A percentile compares a stretch with the other conserved stretches of the same genome.
Evolutionary conservation across 2,329 filamentous ascomycete genomes (phyloP).

Genomic region (Ceratocystis eucalypticola): DNA sequence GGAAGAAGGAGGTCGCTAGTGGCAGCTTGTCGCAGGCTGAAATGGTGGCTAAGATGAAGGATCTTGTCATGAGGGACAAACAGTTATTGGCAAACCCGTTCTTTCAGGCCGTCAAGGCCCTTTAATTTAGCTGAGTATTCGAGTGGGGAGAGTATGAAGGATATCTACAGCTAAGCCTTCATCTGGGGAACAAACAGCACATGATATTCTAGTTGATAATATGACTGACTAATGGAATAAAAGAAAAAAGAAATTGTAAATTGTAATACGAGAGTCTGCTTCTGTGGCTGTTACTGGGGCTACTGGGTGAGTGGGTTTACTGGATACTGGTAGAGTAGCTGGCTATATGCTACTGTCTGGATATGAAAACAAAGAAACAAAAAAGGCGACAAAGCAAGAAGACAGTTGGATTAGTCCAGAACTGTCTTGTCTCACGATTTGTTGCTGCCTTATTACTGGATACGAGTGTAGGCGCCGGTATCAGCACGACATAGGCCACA

Average conservation of each 20-base stretch:
- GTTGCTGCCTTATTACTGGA: background rate
- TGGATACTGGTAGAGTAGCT: slow-evolving; percentile 6
- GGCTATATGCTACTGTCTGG: slow-evolving; percentile 4
- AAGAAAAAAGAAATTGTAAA: background rate
- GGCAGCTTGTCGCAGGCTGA: slow-evolving; percentile 55
- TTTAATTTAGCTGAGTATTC: slow-evolving; percentile 27
- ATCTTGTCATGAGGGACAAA: slow-evolving; percentile 61
- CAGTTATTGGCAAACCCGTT: slow-evolving; percentile 53
- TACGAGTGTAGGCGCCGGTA: too few relatives aligned
- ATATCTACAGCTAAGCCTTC: too few relatives aligned
- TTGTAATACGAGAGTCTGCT: slow-evolving; percentile 4
- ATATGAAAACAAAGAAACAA: slow-evolving; percentile 6
- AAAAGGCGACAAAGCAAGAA: background rate
- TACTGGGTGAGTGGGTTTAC: background rate
- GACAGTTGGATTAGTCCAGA: background rate
- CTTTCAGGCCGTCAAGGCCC: slow-evolving; percentile 49
- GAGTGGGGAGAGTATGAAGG: background rate
- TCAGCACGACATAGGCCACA: slow-evolving; percentile 3
- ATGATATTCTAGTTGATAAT: slow-evolving; percentile 6
- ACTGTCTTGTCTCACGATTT: background rate
- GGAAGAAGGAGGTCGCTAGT: slow-evolving; percentile 60
- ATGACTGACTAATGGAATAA: background rate
- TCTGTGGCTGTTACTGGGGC: slow-evolving; percentile 12
- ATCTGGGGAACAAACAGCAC: slow-evolving; percentile 4
- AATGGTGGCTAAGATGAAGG: slow-evolving; percentile 64